Evolutionary conservation across 2,329 filamentous ascomycete species (phyloP).

Genomic region (Aotearoamyces nothofagi): DNA sequence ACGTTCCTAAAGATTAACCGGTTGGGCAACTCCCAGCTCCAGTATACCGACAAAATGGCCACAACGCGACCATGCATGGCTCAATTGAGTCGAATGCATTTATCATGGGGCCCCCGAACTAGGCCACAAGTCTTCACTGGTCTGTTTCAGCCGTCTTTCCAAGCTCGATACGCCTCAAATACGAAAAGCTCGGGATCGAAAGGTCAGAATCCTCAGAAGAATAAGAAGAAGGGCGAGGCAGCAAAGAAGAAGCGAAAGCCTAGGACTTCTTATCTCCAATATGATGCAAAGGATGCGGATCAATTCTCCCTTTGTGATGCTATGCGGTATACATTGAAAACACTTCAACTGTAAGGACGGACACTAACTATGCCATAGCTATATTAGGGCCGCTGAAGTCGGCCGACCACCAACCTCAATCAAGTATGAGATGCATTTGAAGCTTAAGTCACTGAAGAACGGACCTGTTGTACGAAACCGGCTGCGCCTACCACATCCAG

Average conservation of each 20-base stretch:
- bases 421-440: constrained; percentile 85
- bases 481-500: constrained; percentile 74
- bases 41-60: constrained; percentile 15
- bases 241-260: constrained; percentile 18
- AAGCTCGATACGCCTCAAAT: constrained; percentile 4
- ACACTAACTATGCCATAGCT: constrained; percentile 33
- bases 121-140: constrained; percentile 5
- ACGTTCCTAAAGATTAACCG: no score
- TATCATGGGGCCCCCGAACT: constrained; percentile 5
- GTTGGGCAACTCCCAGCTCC: no score
- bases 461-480: constrained; percentile 78
- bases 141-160: constrained; percentile 1
- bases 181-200: constrained; percentile 2
- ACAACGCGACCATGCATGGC: constrained; percentile 15
- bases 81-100: constrained; percentile 18
- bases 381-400: constrained; percentile 85
- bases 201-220: constrained; percentile 11
- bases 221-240: constrained; percentile 17
- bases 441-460: constrained; percentile 69
- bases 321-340: constrained; percentile 49
- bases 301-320: constrained; percentile 81
- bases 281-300: constrained; percentile 25
- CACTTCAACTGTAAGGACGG: constrained; percentile 3
- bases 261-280: constrained; percentile 18
- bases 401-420: constrained; percentile 55